Conservation (phyloP, 2,329 filamentous ascomycete species). For the Podosphaera aphanis region DNA sequence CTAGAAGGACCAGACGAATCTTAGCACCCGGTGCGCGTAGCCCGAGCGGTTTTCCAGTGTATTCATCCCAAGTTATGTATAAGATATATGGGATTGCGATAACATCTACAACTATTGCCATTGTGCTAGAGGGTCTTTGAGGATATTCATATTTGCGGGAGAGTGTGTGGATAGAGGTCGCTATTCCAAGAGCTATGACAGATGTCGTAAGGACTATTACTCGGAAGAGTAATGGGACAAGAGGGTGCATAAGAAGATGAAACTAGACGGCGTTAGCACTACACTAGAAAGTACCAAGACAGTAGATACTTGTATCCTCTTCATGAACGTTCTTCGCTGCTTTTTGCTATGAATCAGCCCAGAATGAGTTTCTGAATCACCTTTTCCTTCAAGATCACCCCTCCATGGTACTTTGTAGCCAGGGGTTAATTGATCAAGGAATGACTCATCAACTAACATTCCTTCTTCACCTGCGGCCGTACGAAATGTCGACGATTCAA, state of each 20-base stretch:
- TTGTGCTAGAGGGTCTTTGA: slow-evolving; percentile 55
- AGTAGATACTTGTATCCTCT: slow-evolving; percentile 11
- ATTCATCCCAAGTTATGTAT: slow-evolving; percentile 93
- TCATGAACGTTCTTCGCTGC: slow-evolving; percentile 9
- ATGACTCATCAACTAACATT: slow-evolving; percentile 11
- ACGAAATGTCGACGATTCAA: slow-evolving; percentile 15
- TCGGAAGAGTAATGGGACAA: slow-evolving; percentile 68
- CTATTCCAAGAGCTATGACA: slow-evolving; percentile 55
- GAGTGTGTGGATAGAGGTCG: slow-evolving; percentile 45
- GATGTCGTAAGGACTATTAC: slow-evolving; percentile 66
- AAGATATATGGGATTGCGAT: slow-evolving; percentile 73
- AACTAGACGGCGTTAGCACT: slow-evolving; percentile 5
- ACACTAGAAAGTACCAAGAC: neutral
- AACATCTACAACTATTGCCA: slow-evolving; percentile 74
- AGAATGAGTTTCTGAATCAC: slow-evolving; percentile 12
- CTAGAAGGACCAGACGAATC: slow-evolving; percentile 68
- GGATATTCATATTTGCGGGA: slow-evolving; percentile 19
- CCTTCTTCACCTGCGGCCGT: slow-evolving; percentile 9
- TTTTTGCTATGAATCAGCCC: slow-evolving; percentile 13
- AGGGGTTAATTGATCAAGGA: slow-evolving; percentile 13
- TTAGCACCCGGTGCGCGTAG: slow-evolving; percentile 67
- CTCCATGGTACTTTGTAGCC: slow-evolving; percentile 17
- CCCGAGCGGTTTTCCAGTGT: slow-evolving; percentile 78
- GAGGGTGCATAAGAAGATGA: slow-evolving; percentile 22
- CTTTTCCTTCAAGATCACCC: slow-evolving; percentile 12